Base-by-base conservation (phyloP, 768 basidiomycete genomes). In the Dentipellis fragilis region DNA sequence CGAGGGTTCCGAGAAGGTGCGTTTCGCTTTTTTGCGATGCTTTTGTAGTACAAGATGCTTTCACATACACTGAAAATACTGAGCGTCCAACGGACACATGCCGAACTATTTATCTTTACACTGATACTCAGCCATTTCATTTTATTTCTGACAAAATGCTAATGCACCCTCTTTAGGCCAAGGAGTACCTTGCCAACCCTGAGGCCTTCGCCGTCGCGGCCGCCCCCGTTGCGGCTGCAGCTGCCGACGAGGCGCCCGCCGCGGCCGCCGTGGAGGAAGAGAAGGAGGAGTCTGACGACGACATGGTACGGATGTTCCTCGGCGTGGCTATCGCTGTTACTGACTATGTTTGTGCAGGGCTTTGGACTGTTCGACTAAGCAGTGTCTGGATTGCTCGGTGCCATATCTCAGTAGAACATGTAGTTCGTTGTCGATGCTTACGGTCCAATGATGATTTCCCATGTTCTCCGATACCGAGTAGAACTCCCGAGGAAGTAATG, bases 151-250 rank as follows among this genome's bases (percentile, higher is more conserved):
- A 55, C 56, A 55, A 50, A 56, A 4, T 34, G 35, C 22, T 45
- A 29, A 29, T 6, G 29, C 3, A 29, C 6, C 29, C 29, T 59
- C 49, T 63, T 36, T 63, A 94, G 92, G 82, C 88, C 73, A 97
- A 96, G 80, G 95, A 89, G 68, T 90, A 87, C 77, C 85, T 98
- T 64, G 96, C 86, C 68, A 96, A 98, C 81, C 95, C 96, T 51
- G 93, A 96, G 54, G 95, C 94, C n/a, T 99, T 95, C 65, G 93
- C 89, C 54, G 86, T 73, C 57, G 89, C 87, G 38, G 86, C 85
- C 53, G 77, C 89, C 51, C 77, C 76, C 54, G 81, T 79, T 38
- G 78, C 76, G 21, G 76, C 72, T 22, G 76, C 73, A 38, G 69
- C 71, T 40, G 71, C 73, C 29, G 74, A 82, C 46, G 72, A 77